Percentiles rank a stretch among this genome's conserved stretches.
These are phyloP conservation scores for Leccinum sublutescens DNA, from an alignment of 768 basidiomycete genomes.

Conservation along the genomic window DNA sequence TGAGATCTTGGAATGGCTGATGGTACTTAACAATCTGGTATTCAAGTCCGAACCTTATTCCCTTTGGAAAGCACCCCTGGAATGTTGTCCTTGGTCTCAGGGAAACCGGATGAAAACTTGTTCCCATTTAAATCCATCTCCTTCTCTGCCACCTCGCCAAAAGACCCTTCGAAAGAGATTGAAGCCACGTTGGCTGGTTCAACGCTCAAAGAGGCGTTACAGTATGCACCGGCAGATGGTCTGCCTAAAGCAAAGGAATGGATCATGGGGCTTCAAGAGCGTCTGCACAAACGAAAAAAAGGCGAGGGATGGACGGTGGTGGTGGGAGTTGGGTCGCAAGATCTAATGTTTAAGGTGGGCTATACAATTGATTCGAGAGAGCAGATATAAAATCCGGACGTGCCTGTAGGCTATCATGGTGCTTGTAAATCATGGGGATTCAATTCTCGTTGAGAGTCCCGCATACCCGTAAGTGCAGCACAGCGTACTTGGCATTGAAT, in stretches of 20 bases:
- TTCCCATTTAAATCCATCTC: not conserved
- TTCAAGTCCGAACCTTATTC: not conserved
- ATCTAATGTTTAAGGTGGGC: constrained; percentile 73
- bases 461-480: constrained; percentile 51
- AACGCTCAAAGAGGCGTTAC: constrained; percentile 43
- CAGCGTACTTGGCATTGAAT: not conserved
- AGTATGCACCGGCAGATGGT: constrained; percentile 69
- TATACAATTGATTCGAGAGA: not conserved
- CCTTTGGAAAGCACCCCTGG: not conserved
- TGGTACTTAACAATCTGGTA: not conserved
- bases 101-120: not conserved
- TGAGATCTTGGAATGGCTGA: not conserved
- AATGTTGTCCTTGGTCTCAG: not conserved
- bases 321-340: constrained; percentile 77
- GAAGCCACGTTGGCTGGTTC: no score
- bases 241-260: constrained; percentile 57
- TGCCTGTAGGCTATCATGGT: constrained; percentile 54
- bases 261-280: constrained; percentile 64
- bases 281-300: constrained; percentile 54
- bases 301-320: constrained; percentile 67
- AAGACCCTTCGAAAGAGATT: no score
- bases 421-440: constrained; percentile 70
- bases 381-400: not conserved
- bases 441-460: constrained; percentile 74
- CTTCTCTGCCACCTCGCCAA: no score